Evolutionary conservation across 2,329 filamentous ascomycete genomes (phyloP).

Genomic region (Ceratocystis cubensis): DNA sequence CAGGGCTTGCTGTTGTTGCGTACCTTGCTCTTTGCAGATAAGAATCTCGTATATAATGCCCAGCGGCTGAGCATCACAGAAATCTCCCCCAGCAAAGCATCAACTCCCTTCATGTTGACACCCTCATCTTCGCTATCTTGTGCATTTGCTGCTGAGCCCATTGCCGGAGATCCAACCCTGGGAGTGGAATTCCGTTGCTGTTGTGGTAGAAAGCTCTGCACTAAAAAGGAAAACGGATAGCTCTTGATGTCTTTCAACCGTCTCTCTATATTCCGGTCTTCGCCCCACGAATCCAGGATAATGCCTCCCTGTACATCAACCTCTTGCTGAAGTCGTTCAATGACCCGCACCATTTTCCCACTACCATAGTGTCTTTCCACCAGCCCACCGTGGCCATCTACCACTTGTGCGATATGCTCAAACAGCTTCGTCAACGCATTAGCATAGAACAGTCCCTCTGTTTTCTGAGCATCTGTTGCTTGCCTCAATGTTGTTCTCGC

Average conservation of each 20-base stretch:
- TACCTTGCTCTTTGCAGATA: conserved; percentile 76
- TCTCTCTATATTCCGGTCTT: conserved; percentile 73
- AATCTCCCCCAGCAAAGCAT: conserved; percentile 74
- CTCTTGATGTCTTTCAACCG: conserved; percentile 91
- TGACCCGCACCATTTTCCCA: conserved; percentile 88
- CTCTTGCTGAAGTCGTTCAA: conserved; percentile 84
- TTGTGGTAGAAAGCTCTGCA: conserved; percentile 76
- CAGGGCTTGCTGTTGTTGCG: conserved; percentile 26
- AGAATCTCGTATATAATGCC: conserved; percentile 82
- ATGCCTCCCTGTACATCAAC: conserved; percentile 95
- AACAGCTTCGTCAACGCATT: conserved; percentile 84
- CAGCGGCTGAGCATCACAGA: conserved; percentile 85
- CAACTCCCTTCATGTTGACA: conserved; percentile 93
- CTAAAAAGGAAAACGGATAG: conserved; percentile 92
- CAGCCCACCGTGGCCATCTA: conserved; percentile 78
- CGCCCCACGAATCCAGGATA: conserved; percentile 87
- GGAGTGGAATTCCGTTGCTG: conserved; percentile 53
- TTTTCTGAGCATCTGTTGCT: conserved; percentile 35
- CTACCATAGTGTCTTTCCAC: conserved; percentile 89
- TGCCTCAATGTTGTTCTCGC: conserved; percentile 72
- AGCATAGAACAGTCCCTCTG: conserved; percentile 71
- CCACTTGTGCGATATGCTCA: conserved; percentile 93
- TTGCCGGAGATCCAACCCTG: conserved; percentile 63
- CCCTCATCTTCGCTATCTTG: conserved; percentile 74
- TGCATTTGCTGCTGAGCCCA: conserved; percentile 36